These are phyloP conservation scores for Glycine latifolia DNA, from an alignment of 306 rosid genomes.

Conservation along the genomic window DNA sequence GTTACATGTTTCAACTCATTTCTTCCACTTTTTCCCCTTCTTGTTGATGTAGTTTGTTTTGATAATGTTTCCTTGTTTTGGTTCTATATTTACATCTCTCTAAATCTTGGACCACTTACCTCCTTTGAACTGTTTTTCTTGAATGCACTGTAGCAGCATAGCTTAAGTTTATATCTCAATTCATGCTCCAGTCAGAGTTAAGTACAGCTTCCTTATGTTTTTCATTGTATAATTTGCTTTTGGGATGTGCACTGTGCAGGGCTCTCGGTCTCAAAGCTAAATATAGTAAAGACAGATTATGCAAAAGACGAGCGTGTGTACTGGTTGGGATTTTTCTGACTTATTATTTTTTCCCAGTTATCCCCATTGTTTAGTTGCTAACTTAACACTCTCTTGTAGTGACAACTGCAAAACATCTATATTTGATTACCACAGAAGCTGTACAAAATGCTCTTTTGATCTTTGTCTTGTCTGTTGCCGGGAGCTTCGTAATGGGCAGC, in stretches of 20 bases:
- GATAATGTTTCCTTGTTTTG: no score
- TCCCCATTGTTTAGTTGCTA: not conserved
- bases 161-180: not conserved
- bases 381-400: no score
- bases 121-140: not conserved
- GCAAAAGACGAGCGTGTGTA: slow-evolving; percentile 61
- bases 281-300: not conserved
- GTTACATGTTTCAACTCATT: no score
- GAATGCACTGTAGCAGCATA: not conserved
- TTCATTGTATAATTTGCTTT: slow-evolving; percentile 22
- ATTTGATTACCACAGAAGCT: no score
- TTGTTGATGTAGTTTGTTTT: no score
- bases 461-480: no score
- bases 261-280: slow-evolving; percentile 19
- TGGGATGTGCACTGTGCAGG: slow-evolving; percentile 45
- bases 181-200: not conserved
- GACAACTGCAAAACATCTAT: no score
- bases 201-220: slow-evolving; percentile 11
- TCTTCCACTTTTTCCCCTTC: no score
- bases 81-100: not conserved
- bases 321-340: slow-evolving; percentile 58
- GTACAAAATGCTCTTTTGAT: no score
- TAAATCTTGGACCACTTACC: not conserved
- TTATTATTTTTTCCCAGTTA: not conserved
- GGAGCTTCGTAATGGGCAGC: not conserved